Evolutionary conservation across 2,329 filamentous ascomycete genomes (phyloP), one percentile per base, ranked within the genome.

Genomic region (Fusarium nisikadoi): DNA sequence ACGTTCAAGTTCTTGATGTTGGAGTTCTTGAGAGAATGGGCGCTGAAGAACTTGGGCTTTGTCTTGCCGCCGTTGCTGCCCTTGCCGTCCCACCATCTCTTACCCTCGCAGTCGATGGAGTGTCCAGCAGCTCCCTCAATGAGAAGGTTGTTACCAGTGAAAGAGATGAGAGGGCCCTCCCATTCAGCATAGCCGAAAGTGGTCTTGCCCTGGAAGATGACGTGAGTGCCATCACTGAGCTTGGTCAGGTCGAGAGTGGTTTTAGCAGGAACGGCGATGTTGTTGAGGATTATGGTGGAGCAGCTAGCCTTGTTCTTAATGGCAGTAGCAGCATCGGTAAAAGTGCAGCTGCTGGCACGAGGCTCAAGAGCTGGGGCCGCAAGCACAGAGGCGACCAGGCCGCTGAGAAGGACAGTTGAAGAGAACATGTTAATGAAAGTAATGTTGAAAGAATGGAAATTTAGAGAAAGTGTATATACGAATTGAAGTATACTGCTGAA

Each of bases 181-280:
- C 90, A 93, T 75, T 91, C 87, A 70, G 88, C 83, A 81, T 91
- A 92, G 25, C 84, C 90, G 76, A 91, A 93, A 59, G 87, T 89
- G n/a, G 91, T 93, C 19, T 84, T 88, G 46, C 91, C 91, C 63
- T 88, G 80, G 80, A 93, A 93, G 73, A 87, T 88, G 69, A 92
- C 75, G 79, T 84, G 19, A 61, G 88, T 89, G 69, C 85, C 86
- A 23, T 80, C 76, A 3, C 83, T 83, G 42, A 90, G 82, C 25
- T 82, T 80, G 17, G 88, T 88, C 67, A 91, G 78, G 75, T 91
- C 88, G 6, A 92, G 84, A 6, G 89, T 90, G 14, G 81, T 81
- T 27, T 88, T 88, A 11, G 88, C 85, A 7, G 89, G 89, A 19
- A 91, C 89, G 23, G 80, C 80, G 49, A 91, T 84, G 71, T 83